phyloP scores from a whole-genome alignment of 768 basidiomycete genomes.

The Suillus decipiens region DNA sequence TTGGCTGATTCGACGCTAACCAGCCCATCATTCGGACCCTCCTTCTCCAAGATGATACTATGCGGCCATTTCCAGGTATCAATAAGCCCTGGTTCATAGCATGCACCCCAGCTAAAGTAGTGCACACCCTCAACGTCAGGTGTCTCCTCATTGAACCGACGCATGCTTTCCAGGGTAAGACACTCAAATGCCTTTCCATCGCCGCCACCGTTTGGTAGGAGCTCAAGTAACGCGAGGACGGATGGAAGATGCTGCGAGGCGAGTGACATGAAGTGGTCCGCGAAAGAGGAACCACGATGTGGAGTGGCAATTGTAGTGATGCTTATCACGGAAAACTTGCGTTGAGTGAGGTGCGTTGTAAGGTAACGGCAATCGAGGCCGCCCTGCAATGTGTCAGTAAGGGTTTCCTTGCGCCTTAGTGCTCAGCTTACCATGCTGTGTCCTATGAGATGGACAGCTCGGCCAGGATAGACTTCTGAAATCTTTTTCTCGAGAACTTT shows the following conservation, averaged over 20 bases:
- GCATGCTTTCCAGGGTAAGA: constrained; percentile 85
- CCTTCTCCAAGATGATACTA: constrained; percentile 77
- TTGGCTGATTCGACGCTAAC: constrained; percentile 85
- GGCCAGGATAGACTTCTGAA: constrained; percentile 75
- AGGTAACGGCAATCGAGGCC: constrained; percentile 92
- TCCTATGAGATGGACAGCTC: constrained; percentile 87
- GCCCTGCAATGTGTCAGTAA: constrained; percentile 52
- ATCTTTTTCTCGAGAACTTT: constrained; percentile 86
- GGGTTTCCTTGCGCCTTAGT: not conserved
- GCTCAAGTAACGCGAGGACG: constrained; percentile 71
- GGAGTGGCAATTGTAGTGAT: constrained; percentile 96
- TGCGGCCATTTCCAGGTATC: constrained; percentile 88
- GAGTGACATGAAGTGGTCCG: constrained; percentile 85
- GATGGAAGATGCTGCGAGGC: constrained; percentile 67
- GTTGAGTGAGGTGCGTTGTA: constrained; percentile 77
- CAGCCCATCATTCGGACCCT: constrained; percentile 94
- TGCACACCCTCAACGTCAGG: constrained; percentile 76
- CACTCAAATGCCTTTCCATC: constrained; percentile 93
- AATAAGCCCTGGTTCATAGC: constrained; percentile 84
- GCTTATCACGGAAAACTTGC: constrained; percentile 79
- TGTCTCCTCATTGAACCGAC: constrained; percentile 82
- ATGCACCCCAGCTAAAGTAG: constrained; percentile 97
- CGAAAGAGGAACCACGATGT: constrained; percentile 91
- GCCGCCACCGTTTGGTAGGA: constrained; percentile 90
- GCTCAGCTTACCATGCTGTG: constrained; percentile 67